Evolutionary conservation across 2,329 filamentous ascomycete species (phyloP), one percentile per base, ranked within the genome.

Genomic region (Sphaerulina vaccinii): DNA sequence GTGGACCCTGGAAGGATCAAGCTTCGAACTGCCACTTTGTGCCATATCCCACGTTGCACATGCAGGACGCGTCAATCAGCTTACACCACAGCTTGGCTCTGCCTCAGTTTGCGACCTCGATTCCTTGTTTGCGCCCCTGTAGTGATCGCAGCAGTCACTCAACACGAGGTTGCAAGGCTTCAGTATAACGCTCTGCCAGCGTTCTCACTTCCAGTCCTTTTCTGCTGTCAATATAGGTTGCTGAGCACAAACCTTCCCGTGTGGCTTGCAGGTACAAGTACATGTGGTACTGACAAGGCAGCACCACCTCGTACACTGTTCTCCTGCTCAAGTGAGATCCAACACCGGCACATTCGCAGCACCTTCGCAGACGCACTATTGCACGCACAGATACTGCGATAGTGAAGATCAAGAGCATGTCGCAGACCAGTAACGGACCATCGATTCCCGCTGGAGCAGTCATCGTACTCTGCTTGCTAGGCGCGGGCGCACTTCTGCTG

Each of bases 391-490:
- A 6, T 15, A 22, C 19, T 23, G 11, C 42, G 19, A 45, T 18
- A 5, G 36, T 19, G n/a, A 29, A 27, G 2, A 23, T 29, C 27
- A 29, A 29, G 9, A 29, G 27, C 27, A 46, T 46, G 43, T 29
- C 43, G 8, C 11, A 46, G 13, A 13, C 9, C 6, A 19, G 24
- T 6, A 37, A 33, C 16, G 45, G 36, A 22, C 45, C 57, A 5
- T 51, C 49, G 13, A 57, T 59, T 42, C 49, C 57, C 5, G 49
- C 56, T 15, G 23, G 44, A 32, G 58, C 58, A 8, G 59, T 62
- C 40, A 60, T 62, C 35, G 48, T 62, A 22, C 56, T 62, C 3
- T 58, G 56, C 38, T 49, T 62, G 24, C 48, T 62, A 13, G 56
- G 58, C 29, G 56, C 59, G 1, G 56, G 58, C 33, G 56, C 52